A percentile compares a stretch with the other conserved stretches of the same genome.
Evolutionary conservation across 345 rosid species (phyloP).

Genomic region (Eucalyptus marginata): DNA sequence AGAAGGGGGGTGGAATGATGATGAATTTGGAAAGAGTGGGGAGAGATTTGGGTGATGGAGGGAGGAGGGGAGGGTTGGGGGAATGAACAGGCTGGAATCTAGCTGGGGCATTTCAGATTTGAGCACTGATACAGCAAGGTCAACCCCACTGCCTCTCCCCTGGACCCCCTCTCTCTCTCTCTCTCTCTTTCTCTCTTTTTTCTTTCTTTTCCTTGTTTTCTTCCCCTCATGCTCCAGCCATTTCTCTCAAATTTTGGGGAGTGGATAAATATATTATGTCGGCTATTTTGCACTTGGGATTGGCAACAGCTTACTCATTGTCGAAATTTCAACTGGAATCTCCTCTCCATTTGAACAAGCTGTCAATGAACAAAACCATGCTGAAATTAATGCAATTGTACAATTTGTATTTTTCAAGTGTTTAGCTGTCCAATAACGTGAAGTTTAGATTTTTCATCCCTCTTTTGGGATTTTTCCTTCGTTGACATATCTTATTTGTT

Average conservation of each 20-base stretch:
- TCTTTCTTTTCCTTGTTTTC: background rate
- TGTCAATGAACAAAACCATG: background rate
- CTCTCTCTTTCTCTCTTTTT: background rate
- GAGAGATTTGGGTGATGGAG: background rate
- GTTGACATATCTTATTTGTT: rapidly evolving
- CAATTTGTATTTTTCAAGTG: background rate
- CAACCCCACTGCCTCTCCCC: background rate
- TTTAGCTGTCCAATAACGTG: background rate
- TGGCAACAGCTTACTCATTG: background rate
- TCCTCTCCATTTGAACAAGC: background rate
- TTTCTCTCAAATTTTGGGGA: background rate
- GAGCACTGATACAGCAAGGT: background rate
- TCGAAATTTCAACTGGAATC: background rate
- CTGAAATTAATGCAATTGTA: background rate
- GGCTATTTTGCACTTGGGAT: background rate
- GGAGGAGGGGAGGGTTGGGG: background rate
- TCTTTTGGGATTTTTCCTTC: background rate
- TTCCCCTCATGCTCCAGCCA: background rate
- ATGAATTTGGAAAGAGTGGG: background rate
- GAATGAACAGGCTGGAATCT: constrained; percentile 54
- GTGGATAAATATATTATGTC: background rate
- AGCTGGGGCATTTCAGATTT: constrained; percentile 20
- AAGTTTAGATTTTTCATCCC: background rate
- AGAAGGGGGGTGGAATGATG: background rate
- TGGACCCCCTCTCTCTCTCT: background rate